Conservation (phyloP, 2,329 filamentous ascomycete genomes). For the Monilinia fructigena region DNA sequence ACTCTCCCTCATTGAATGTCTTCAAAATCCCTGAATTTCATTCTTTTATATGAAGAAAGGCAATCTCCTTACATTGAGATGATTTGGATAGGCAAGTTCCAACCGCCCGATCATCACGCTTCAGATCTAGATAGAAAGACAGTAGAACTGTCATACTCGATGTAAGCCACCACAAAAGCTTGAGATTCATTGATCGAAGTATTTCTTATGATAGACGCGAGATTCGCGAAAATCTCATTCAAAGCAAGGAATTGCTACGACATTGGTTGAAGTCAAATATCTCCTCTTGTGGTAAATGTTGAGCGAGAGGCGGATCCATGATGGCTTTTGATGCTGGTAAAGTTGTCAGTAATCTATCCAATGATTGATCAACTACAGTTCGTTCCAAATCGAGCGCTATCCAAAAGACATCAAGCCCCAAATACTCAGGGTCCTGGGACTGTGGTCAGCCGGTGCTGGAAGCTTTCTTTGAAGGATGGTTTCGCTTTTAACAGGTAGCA, state of each 20-base stretch:
- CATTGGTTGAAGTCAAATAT: background rate
- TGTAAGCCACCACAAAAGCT: background rate
- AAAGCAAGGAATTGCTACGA: background rate
- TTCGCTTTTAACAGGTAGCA: too few species aligned
- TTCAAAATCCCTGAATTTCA: background rate
- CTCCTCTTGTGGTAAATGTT: background rate
- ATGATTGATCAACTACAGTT: background rate
- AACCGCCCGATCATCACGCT: background rate
- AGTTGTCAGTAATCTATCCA: constrained; percentile 1
- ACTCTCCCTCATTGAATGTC: too few species aligned
- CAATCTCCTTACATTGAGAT: background rate
- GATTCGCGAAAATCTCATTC: background rate
- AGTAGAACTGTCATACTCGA: background rate
- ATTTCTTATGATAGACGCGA: background rate
- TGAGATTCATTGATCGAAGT: background rate
- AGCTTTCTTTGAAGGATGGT: too few species aligned
- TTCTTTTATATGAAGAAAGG: background rate
- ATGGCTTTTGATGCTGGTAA: background rate
- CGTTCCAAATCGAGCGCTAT: background rate
- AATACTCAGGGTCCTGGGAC: too few species aligned
- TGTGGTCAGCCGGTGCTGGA: too few species aligned
- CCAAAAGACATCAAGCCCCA: too few species aligned
- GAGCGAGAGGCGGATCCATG: background rate
- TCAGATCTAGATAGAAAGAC: background rate
- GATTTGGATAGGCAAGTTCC: background rate